Percentiles rank a stretch among this genome's conserved stretches.
phyloP scores from a whole-genome alignment of 1,139 yeast genomes.

The Williopsis jadinii region DNA sequence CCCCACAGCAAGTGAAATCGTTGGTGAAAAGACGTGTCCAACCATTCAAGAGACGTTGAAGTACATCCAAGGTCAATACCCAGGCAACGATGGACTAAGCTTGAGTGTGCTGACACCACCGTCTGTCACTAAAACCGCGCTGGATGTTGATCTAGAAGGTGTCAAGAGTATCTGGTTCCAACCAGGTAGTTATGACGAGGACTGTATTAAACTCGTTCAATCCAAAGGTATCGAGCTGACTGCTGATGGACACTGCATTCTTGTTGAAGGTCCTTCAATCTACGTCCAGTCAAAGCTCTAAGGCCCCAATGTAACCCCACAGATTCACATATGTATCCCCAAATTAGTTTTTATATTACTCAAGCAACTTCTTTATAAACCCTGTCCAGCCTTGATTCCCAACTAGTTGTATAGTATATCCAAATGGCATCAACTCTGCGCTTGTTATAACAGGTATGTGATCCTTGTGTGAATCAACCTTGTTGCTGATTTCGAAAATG shows the following conservation, averaged over 20 bases:
- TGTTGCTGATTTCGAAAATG: conserved; percentile 40
- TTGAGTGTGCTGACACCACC: conserved; percentile 76
- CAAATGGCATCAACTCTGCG: conserved; percentile 61
- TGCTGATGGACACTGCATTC: conserved; percentile 61
- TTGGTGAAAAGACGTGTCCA: conserved; percentile 26
- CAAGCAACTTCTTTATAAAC: conserved; percentile 19
- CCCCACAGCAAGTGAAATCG: conserved; percentile 42
- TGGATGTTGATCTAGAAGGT: conserved; percentile 30
- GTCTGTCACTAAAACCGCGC: conserved; percentile 39
- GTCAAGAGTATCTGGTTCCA: conserved; percentile 73
- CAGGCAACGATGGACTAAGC: conserved; percentile 36
- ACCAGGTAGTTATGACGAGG: conserved; percentile 64
- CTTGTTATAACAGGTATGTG: conserved; percentile 74
- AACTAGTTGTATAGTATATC: conserved; percentile 31
- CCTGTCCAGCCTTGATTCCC: conserved; percentile 20
- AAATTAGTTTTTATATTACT: background rate
- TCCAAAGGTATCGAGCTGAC: conserved; percentile 28
- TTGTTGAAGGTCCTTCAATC: conserved; percentile 52
- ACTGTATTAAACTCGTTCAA: conserved; percentile 41
- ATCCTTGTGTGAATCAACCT: conserved; percentile 47
- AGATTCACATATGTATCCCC: background rate
- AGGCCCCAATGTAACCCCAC: background rate
- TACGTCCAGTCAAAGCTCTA: conserved; percentile 31
- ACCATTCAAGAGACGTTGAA: conserved; percentile 26
- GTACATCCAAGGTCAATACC: conserved; percentile 2